Conservation (phyloP, 2,329 filamentous ascomycete genomes). For the Aureobasidium sp. region DNA sequence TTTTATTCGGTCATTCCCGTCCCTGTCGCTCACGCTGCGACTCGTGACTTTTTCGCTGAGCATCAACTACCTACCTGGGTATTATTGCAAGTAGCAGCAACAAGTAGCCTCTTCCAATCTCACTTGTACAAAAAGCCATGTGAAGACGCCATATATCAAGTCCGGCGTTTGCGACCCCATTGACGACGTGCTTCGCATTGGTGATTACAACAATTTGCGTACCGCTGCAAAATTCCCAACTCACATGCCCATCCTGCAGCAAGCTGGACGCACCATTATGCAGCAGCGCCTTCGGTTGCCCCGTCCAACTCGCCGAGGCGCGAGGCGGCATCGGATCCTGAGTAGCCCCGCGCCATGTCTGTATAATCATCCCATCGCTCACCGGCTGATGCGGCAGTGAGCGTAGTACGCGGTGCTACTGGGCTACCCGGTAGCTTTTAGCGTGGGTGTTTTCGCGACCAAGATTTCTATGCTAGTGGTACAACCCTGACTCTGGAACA, state of each 20-base stretch:
- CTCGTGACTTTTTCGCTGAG: not conserved
- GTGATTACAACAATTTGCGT: constrained; percentile 1
- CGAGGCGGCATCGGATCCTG: not conserved
- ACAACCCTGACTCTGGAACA: not conserved
- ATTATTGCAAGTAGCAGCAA: too few species aligned
- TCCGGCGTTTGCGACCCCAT: not conserved
- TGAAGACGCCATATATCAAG: not conserved
- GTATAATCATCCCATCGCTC: not conserved
- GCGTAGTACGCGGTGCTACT: not conserved
- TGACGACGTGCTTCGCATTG: not conserved
- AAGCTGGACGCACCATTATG: constrained; percentile 6
- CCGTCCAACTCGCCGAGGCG: not conserved
- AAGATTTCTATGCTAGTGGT: not conserved
- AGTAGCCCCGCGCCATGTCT: not conserved
- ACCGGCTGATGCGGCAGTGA: not conserved
- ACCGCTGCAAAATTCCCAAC: not conserved
- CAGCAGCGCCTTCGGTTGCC: not conserved
- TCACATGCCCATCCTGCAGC: not conserved
- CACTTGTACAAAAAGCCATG: not conserved
- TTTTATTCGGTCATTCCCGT: not conserved
- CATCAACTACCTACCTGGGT: too few species aligned
- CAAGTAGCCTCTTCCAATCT: not conserved
- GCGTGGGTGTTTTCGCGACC: not conserved
- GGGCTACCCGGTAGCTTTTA: not conserved
- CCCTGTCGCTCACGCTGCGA: not conserved